Base-by-base conservation (phyloP, 2,329 filamentous ascomycete genomes). In the Aspergillus aculeatus region DNA sequence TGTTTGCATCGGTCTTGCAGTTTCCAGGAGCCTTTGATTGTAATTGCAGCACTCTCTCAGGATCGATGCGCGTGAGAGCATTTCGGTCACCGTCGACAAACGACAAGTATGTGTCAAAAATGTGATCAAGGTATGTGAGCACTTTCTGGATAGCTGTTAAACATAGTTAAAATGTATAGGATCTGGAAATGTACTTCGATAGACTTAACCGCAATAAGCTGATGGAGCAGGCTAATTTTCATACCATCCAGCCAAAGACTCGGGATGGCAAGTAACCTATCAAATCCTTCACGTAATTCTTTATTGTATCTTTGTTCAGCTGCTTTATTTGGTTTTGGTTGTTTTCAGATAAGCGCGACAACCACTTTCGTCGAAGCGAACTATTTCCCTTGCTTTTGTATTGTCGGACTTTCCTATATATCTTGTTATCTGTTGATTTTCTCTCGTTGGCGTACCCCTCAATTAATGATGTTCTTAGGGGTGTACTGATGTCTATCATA, bases 181-280 rank as follows among this genome's bases (percentile, higher is more conserved):
- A n/a, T n/a, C n/a, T n/a, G n/a, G n/a, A 29, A 26, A 35, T 35
- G 24, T 32, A 68, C 65, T 52, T 67, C 44, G 24, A 62, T 52
- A 48, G 51, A 69, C 14, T 56, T 51, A 4, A 51, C 58, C 10
- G 62, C 59, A 19, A 69, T 60, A 19, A 66, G 26, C 12, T 59
- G 50, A 7, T 66, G 35, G 31, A 69, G 29, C 29, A 62, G 49
- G 48, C 62, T 65, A 23, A 68, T 56, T 47, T 56, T 54, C 59
- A 66, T 59, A 19, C 53, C 58, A 51, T 57, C 12, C 31, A 4
- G 31, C 54, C 59, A 59, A 31, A 61, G 50, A 6, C 59, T 58
- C 7, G 62, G 62, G 14, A 66, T 62, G 12, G 21, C 6, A 11
- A 64, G 58, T 49, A 66, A 41, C 16, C 12, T 19, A 54, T 66